Base-by-base conservation (phyloP, 495 filamentous ascomycete species). In the Neurospora africana region DNA sequence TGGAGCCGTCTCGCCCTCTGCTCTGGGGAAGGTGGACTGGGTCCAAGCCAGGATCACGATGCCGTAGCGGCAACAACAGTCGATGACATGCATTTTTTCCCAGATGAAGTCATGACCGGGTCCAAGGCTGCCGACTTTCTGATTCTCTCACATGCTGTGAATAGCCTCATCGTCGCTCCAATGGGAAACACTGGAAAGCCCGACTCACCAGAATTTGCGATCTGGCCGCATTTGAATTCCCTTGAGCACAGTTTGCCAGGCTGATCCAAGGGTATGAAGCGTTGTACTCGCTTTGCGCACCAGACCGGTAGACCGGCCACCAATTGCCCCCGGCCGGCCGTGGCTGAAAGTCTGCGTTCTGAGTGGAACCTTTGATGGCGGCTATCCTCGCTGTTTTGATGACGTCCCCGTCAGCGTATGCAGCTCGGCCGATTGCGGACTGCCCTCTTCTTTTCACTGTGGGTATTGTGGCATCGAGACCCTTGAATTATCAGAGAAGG, bases 141-240 rank as follows among this genome's bases (percentile, higher is more conserved):
- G 53, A 33, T 65, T 3, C 1, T 13, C 53, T 65, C 53, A 33
- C 30, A 27, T n/a, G 13, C 17, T 75, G 68, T 23, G 74, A 74
- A 75, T 75, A 72, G 74, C 72, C 68, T 73, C 38, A 21, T 10
- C 35, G 23, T 65, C 53, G 70, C 61, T 39, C 61, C 61, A 38
- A 38, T 70, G 27, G 37, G 37, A 27, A 70, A 65, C 6, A 7
- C 15, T 30, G 53, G 53, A 33, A 19, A 33, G 15, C 19, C 27
- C 53, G 15, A 27, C 27, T 65, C 53, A 35, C 15, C 15, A 33
- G 53, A 30, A 5, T 17, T 19, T 53, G 27, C 23, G 53, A 61
- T 61, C 23, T 61, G 23, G 21, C 23, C 53, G 13, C 23, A 17
- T 61, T 17, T 27, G 53, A 15, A 6, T 33, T 33, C 15, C 2